Evolutionary conservation across 2,329 filamentous ascomycete species (phyloP).

Genomic region (Colletotrichum sp.): DNA sequence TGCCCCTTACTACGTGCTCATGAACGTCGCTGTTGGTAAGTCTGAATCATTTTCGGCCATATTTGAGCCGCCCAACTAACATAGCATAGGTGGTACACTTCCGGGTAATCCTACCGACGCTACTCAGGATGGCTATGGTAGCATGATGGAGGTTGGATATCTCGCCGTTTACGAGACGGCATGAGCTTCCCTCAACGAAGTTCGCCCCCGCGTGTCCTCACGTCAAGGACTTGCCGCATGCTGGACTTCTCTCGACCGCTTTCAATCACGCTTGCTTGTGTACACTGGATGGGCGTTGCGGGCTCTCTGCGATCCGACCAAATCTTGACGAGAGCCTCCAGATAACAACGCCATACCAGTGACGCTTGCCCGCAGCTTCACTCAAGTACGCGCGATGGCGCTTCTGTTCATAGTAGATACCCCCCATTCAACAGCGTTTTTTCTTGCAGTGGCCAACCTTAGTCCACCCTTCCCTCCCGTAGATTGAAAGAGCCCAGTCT

Average conservation of each 20-base stretch:
- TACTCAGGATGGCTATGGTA: conserved; percentile 51
- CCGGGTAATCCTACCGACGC: conserved; percentile 51
- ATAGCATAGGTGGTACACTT: neutral
- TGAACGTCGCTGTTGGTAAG: conserved; percentile 62
- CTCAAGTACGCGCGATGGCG: neutral
- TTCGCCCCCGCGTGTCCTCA: neutral
- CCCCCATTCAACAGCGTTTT: neutral
- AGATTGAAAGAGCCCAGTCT: neutral
- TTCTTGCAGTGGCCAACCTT: neutral
- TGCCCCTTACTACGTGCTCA: conserved; percentile 54
- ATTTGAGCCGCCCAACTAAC: neutral
- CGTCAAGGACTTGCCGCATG: neutral
- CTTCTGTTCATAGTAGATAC: neutral
- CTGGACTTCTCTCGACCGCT: neutral
- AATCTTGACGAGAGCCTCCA: neutral
- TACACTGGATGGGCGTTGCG: neutral
- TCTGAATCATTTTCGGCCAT: conserved; percentile 14
- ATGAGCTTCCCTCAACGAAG: neutral
- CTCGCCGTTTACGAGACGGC: conserved; percentile 44
- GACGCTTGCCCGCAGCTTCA: neutral
- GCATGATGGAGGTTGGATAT: conserved; percentile 58
- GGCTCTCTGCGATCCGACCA: neutral
- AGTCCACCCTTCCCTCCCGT: neutral
- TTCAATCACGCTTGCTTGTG: neutral
- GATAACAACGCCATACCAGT: neutral